These are phyloP conservation scores for Geranomyces variabilis DNA, from an alignment of 192 early-diverging fungal species.

Conservation along the genomic window DNA sequence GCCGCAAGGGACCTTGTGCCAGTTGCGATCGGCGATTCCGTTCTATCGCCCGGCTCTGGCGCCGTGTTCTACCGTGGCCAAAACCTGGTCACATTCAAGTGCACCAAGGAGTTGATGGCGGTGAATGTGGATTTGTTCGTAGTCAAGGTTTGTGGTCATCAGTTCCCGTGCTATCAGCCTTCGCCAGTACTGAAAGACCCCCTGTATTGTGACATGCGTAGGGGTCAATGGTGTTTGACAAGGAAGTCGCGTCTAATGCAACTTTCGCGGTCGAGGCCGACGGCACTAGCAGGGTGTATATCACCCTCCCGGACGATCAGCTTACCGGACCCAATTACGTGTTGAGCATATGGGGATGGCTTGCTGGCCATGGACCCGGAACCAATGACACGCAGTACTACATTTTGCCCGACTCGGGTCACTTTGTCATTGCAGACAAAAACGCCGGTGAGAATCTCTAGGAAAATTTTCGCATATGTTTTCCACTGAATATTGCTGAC, in stretches of 20 bases:
- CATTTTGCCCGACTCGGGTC: slow-evolving; percentile 7
- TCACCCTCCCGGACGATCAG: neutral
- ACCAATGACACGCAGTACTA: neutral
- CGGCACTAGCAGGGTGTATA: neutral
- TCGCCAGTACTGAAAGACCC: neutral
- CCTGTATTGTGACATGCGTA: neutral
- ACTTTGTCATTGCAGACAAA: slow-evolving; percentile 21
- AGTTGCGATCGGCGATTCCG: neutral
- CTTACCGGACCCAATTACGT: slow-evolving; percentile 15
- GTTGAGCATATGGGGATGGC: slow-evolving; percentile 23
- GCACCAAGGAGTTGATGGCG: slow-evolving; percentile 2
- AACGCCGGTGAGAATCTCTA: slow-evolving; percentile 12
- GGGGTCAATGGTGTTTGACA: neutral
- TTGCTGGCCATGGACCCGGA: neutral
- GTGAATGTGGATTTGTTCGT: slow-evolving; percentile 25
- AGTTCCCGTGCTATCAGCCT: too few species aligned
- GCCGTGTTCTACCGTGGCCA: neutral
- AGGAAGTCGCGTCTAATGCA: slow-evolving; percentile 6
- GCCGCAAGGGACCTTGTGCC: neutral
- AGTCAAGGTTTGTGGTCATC: neutral
- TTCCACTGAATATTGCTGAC: too few species aligned
- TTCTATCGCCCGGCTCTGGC: slow-evolving; percentile 1
- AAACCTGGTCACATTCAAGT: slow-evolving; percentile 3
- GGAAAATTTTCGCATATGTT: too few species aligned
- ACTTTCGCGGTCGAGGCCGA: neutral